Evolutionary conservation across 108 stramenopile genomes (phyloP), one percentile per base, ranked within the genome.

Genomic region (Poteriospumella lacustris): DNA sequence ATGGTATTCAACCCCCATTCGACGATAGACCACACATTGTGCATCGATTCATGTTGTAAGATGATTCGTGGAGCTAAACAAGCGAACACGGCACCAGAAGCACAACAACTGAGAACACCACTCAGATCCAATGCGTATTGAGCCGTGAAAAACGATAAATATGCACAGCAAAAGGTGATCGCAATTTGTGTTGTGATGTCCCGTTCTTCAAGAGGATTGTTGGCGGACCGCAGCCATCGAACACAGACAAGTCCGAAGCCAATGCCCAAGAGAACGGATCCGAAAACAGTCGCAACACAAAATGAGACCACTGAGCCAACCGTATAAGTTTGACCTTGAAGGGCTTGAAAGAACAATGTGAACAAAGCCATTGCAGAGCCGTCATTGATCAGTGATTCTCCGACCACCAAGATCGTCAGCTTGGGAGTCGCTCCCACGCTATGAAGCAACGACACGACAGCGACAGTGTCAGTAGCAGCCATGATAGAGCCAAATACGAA

Each of bases 151-250:
- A 87, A 97, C 1, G 89, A 73, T 34, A 91, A 77, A 85, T 94
- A 97, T 33, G 93, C 92, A 26, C 89, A 75, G 1, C 85, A 82
- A 29, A 94, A 77, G 2, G 92, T 89, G 3, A 89, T 77, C 1
- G 90, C 89, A 1, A 95, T 91, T 79, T 97, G 91, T 1, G 90
- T 76, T 0, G 91, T 77, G 67, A 87, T 90, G 28, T 93, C 90
- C 78, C 87, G 89, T 29, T 79, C 68, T 44, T 82, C 84, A 58
- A 91, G 29, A 42, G 70, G 70, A 26, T 38, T 5, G 42, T 73
- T 42, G 5, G 41, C 41, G 5, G n/a, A 33, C 33, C 41, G 12
- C 33, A 73, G 9, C 40, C 36, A 42, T n/a, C 47, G 3, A 12
- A 73, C 38, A 34, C 31, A 9, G 5, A 73, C 5, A 38, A 73